Percentiles rank a stretch among this genome's conserved stretches.
These are phyloP conservation scores for Hygrophorus russula DNA, from an alignment of 768 basidiomycete species.

Conservation along the genomic window DNA sequence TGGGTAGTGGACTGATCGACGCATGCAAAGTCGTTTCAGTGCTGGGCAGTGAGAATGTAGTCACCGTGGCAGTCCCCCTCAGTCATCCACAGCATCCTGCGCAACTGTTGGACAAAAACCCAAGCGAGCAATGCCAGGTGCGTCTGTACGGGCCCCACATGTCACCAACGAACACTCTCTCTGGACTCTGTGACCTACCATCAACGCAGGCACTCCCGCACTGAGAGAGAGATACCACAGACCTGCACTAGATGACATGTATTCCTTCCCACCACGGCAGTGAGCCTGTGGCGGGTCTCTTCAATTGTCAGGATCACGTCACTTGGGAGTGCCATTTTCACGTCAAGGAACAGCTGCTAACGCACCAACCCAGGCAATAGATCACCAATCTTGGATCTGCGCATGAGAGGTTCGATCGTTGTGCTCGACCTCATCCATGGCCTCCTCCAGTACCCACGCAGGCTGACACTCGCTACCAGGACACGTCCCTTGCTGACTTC, in stretches of 20 bases:
- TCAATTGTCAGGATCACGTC: slow-evolving; percentile 47
- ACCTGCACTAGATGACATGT: slow-evolving; percentile 94
- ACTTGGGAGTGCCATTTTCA: slow-evolving; percentile 42
- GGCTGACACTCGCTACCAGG: slow-evolving; percentile 24
- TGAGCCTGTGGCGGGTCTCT: slow-evolving; percentile 74
- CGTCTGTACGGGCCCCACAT: slow-evolving; percentile 90
- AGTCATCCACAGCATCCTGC: slow-evolving; percentile 95
- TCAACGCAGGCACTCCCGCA: not conserved
- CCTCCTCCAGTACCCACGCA: not conserved
- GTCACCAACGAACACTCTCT: slow-evolving; percentile 80
- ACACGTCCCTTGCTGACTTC: slow-evolving; percentile 66
- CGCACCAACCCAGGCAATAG: slow-evolving; percentile 59
- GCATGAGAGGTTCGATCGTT: slow-evolving; percentile 85
- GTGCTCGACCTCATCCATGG: slow-evolving; percentile 66
- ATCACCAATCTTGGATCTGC: slow-evolving; percentile 91
- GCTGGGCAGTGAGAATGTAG: slow-evolving; percentile 1
- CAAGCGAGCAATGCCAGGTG: not conserved
- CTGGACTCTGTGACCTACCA: slow-evolving; percentile 42
- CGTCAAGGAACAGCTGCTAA: not conserved
- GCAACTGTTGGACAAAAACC: slow-evolving; percentile 1
- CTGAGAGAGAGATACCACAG: not conserved
- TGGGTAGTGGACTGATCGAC: slow-evolving; percentile 92
- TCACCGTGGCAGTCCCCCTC: slow-evolving; percentile 51
- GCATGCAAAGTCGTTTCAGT: too few relatives aligned
- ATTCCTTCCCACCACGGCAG: slow-evolving; percentile 91